These are phyloP conservation scores for Pholiota molesta DNA, from an alignment of 768 basidiomycete genomes.

Conservation along the genomic window DNA sequence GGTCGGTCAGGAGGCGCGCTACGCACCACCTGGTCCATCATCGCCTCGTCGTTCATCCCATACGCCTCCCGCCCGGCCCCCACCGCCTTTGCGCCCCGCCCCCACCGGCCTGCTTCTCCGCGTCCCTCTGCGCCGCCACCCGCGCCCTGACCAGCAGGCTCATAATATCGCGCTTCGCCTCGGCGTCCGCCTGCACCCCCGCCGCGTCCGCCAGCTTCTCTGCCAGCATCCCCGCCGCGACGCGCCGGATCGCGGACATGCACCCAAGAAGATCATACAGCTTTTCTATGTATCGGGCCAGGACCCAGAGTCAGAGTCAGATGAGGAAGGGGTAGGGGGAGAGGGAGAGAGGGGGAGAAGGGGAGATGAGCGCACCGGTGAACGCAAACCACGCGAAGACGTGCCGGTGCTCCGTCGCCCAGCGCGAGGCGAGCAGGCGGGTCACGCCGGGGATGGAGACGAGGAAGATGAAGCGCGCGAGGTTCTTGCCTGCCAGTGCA, in stretches of 20 bases:
- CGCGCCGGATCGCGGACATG: slow-evolving; percentile 44
- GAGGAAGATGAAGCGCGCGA: slow-evolving; percentile 36
- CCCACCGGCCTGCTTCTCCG: slow-evolving; percentile 13
- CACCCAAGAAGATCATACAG: slow-evolving; percentile 33
- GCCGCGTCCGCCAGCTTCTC: slow-evolving; percentile 40
- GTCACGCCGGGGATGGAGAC: slow-evolving; percentile 39
- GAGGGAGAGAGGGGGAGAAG: not conserved
- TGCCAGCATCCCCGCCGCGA: slow-evolving; percentile 43
- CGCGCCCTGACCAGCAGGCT: slow-evolving; percentile 49
- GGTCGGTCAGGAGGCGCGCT: too few relatives aligned
- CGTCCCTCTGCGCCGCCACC: not conserved
- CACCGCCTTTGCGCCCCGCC: too few relatives aligned
- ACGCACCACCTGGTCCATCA: slow-evolving; percentile 59
- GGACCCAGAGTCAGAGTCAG: too few relatives aligned
- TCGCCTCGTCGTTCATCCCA: slow-evolving; percentile 46
- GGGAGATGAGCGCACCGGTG: slow-evolving; percentile 5
- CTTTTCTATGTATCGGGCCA: too few relatives aligned
- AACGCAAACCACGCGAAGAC: not conserved
- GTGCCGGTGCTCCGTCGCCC: slow-evolving; percentile 37
- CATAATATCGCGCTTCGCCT: slow-evolving; percentile 55
- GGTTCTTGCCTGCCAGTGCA: slow-evolving; percentile 32
- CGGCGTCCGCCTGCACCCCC: slow-evolving; percentile 32
- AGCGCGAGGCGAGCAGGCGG: slow-evolving; percentile 33
- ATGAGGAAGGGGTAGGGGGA: too few relatives aligned
- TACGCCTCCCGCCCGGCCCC: slow-evolving; percentile 36